Evolutionary conservation across 768 basidiomycete species (phyloP).

Genomic region (Rhodotorula taiwanensis): DNA sequence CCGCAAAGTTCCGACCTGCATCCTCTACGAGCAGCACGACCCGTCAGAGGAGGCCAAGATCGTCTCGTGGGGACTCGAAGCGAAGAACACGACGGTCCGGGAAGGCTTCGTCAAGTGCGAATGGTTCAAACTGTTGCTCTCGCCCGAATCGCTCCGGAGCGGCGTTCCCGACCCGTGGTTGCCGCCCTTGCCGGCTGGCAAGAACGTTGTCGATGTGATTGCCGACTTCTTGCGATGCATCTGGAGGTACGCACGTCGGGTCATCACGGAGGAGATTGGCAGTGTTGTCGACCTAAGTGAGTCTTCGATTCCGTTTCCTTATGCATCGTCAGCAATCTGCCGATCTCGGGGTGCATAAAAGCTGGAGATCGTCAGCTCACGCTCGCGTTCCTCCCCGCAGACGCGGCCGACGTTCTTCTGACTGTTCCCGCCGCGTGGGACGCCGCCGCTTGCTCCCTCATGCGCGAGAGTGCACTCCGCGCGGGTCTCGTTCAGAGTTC

Average conservation of each 20-base stretch:
- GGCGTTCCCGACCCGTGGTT: constrained; percentile 66
- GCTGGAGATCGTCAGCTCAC: background rate
- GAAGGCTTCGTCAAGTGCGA: constrained; percentile 55
- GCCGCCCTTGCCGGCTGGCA: constrained; percentile 70
- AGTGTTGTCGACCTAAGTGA: constrained; percentile 67
- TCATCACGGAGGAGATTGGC: constrained; percentile 79
- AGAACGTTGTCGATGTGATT: constrained; percentile 69
- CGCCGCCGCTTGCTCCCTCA: constrained; percentile 71
- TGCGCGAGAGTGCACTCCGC: constrained; percentile 74
- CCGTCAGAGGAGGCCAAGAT: constrained; percentile 61
- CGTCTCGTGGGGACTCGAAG: constrained; percentile 77
- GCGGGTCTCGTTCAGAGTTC: constrained; percentile 72
- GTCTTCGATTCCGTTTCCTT: background rate
- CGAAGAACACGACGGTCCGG: constrained; percentile 68
- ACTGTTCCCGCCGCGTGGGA: constrained; percentile 91
- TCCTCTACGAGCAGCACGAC: constrained; percentile 53
- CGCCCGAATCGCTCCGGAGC: constrained; percentile 71
- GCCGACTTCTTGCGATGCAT: constrained; percentile 73
- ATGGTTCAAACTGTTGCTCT: constrained; percentile 76
- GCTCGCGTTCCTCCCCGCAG: constrained; percentile 46
- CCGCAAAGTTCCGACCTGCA: constrained; percentile 76
- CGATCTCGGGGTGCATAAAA: background rate
- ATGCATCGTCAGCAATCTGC: background rate
- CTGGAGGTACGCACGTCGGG: constrained; percentile 79
- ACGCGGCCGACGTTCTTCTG: constrained; percentile 73